Evolutionary conservation across 2,329 filamentous ascomycete species (phyloP).

Genomic region (Dendrostoma leiphaemia): DNA sequence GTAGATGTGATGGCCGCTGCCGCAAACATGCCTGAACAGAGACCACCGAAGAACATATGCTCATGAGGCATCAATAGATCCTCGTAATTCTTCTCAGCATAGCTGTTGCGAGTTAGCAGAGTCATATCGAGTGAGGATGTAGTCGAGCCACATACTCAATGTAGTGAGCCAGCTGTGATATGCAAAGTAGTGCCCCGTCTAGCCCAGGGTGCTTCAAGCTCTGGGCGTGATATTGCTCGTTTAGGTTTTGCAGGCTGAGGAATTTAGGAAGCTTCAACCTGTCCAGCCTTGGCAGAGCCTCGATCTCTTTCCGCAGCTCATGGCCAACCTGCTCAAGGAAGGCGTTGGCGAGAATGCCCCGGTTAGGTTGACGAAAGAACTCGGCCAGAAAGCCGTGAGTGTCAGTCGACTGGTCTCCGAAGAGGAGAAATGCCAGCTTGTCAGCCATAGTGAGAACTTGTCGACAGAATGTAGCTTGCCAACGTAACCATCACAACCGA

Average conservation of each 20-base stretch:
- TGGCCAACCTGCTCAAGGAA: conserved; percentile 60
- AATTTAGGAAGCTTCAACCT: conserved; percentile 60
- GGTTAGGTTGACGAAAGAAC: conserved; percentile 44
- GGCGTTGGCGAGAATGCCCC: conserved; percentile 53
- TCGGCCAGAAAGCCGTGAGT: conserved; percentile 62
- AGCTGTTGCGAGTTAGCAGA: conserved; percentile 32
- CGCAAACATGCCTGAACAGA: conserved; percentile 70
- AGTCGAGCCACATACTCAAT: conserved; percentile 60
- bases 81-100: conserved; percentile 53
- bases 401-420: conserved; percentile 70
- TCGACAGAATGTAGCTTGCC: conserved; percentile 21
- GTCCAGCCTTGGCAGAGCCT: conserved; percentile 54
- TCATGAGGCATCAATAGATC: conserved; percentile 45
- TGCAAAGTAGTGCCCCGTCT: conserved; percentile 63
- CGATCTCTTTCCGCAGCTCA: conserved; percentile 59
- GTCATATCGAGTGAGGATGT: no score
- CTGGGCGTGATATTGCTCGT: conserved; percentile 61
- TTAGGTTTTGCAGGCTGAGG: conserved; percentile 60
- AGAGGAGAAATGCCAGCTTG: conserved; percentile 58
- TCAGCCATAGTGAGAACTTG: conserved; percentile 39
- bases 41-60: conserved; percentile 57
- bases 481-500: neutral
- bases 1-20: conserved; percentile 65
- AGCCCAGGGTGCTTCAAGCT: conserved; percentile 57
- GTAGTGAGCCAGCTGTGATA: conserved; percentile 66